Evolutionary conservation across 768 basidiomycete species (phyloP), one percentile per base, ranked within the genome.

Genomic region (Pulveroboletus sp.): DNA sequence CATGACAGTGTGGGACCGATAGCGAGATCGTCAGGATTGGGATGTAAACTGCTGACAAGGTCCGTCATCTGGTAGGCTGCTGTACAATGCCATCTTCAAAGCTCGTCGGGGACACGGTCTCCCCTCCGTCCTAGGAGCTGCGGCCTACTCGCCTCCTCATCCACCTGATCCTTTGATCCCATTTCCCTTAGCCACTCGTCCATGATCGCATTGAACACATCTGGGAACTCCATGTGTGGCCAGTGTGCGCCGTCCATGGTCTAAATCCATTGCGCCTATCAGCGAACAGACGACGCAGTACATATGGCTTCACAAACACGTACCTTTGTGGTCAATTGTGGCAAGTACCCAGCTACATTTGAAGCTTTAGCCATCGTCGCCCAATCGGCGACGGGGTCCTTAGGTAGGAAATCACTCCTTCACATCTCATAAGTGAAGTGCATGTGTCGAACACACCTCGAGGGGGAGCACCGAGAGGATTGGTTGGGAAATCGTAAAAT

Each of bases 211-310:
- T 87, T 88, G 61, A 82, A 77, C 38, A 67, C 65, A 2, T 65
- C 47, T 0, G 84, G 79, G 51, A 74, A 63, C 61, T 88, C 86
- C 17, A 87, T 67, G 33, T 86, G 86, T 8, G 76, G 70, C 84
- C 86, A 87, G 61, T 88, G 86, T 5, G 80, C 76, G 0, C 79
- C 79, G 7, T 67, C 60, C 48, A 85, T 67, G 3, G 71, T 67
- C 81, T 83, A 47, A 7, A 37, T 31, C n/a, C 5, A 46, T 35
- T 13, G 27, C 27, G 33, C n/a, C 51, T 60, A 44, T 53, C 75
- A 79, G 51, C n/a, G 73, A 54, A 73, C 71, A 17, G 14, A 26
- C 40, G 71, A 69, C 7, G 74, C 58, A 8, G 14, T 1, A 39
- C 3, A 10, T n/a, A 24, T 11, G 6, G 24, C 13, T 10, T 45